Evolutionary conservation across 768 basidiomycete species (phyloP), one percentile per base, ranked within the genome.

Genomic region (Tremella yokohamensis): DNA sequence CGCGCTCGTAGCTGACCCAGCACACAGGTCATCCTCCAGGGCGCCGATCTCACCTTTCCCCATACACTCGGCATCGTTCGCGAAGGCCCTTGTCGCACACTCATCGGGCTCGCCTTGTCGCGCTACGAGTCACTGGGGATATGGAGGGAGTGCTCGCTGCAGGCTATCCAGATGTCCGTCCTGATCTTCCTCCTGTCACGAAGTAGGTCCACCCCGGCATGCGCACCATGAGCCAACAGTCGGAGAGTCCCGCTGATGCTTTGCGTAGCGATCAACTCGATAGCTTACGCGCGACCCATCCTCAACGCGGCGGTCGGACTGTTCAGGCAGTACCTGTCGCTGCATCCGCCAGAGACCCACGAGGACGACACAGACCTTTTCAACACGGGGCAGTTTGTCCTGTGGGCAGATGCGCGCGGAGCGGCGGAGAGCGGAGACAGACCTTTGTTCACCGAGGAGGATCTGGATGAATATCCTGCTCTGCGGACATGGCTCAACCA

Each of bases 351-450:
- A 20, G 12, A 16, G 26, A 13, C 8, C 4, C 24, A 12, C 34
- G 49, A 39, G 13, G 13, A 13, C 13, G 12, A 18, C 13, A 3
- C 22, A 20, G 29, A 51, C 20, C n/a, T 40, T 9, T 20, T 51
- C 24, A 52, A 15, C 38, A 26, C 34, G 18, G 44, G 55, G 2
- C 29, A 20, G 16, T 15, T 39, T 15, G 49, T 42, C 8, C 38
- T 57, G 16, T 50, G 29, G 25, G 38, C 40, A 16, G 56, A 57
- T 40, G 49, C 56, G 34, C 19, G 29, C 8, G 50, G 48, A 3
- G 49, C 56, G 12, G 48, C 49, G 11, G 56, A 57, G 39, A 50
- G 29, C 15, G 49, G 56, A 4, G 51, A 51, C 20, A 49, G 49
- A 40, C 56, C 56, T 2, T 12, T 40, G 26, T 38, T 57, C 16